phyloP scores from a whole-genome alignment of 2,329 filamentous ascomycete genomes.

The Aspergillus piperis region DNA sequence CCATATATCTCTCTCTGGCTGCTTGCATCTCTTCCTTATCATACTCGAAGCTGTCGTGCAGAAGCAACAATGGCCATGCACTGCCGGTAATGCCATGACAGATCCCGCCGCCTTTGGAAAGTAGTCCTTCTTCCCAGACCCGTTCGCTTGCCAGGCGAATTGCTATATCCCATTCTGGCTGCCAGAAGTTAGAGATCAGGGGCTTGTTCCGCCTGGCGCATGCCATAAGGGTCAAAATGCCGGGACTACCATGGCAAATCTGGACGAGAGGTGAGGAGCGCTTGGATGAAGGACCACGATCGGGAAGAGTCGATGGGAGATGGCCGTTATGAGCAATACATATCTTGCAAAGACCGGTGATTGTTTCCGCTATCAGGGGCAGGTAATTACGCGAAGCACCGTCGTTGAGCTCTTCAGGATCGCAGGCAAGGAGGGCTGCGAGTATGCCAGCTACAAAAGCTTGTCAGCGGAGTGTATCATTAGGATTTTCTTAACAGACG shows the following conservation, averaged over 20 bases:
- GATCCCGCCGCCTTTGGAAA: conserved; percentile 44
- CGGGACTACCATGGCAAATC: conserved; percentile 45
- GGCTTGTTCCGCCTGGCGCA: conserved; percentile 31
- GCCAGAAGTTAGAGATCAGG: conserved; percentile 35
- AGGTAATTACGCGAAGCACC: conserved; percentile 26
- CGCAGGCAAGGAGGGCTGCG: conserved; percentile 38
- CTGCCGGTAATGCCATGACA: conserved; percentile 48
- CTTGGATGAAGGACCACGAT: conserved; percentile 17
- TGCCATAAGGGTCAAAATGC: conserved; percentile 39
- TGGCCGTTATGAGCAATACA: conserved; percentile 39
- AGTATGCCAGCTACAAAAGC: conserved; percentile 38
- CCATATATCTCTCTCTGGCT: conserved; percentile 26
- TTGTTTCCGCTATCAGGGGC: conserved; percentile 37
- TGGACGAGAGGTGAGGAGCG: conserved; percentile 39
- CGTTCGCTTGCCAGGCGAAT: conserved; percentile 34
- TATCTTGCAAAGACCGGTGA: conserved; percentile 40
- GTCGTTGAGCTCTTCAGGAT: conserved; percentile 32
- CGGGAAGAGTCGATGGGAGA: conserved; percentile 41
- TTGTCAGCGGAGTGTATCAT: neutral
- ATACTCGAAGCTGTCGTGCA: conserved; percentile 42
- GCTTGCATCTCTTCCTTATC: conserved; percentile 22
- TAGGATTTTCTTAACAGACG: neutral
- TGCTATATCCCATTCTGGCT: conserved; percentile 42
- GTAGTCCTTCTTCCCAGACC: conserved; percentile 45
- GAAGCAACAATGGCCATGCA: conserved; percentile 41